phyloP scores from a whole-genome alignment of 805 yeast species.

The Metschnikowia arizonensis region DNA sequence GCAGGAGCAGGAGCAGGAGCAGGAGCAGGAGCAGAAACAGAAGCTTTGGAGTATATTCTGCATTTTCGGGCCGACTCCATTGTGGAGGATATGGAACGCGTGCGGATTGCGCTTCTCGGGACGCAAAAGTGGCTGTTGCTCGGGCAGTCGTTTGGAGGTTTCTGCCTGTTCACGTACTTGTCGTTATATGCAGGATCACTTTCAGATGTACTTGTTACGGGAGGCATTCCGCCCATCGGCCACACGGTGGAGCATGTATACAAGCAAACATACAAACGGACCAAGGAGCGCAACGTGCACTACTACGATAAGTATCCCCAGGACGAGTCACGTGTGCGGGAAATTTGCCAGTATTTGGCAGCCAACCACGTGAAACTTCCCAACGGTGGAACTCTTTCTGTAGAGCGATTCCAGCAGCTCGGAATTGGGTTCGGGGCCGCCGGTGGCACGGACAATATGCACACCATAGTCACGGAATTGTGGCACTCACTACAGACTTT shows the following conservation, averaged over 20 bases:
- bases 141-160: constrained; percentile 59
- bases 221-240: constrained; percentile 56
- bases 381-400: constrained; percentile 46
- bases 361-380: constrained; percentile 38
- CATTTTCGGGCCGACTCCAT: constrained; percentile 53
- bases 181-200: constrained; percentile 43
- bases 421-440: constrained; percentile 50
- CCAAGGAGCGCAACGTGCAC: constrained; percentile 45
- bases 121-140: constrained; percentile 45
- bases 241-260: constrained; percentile 46
- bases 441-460: constrained; percentile 49
- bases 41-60: constrained; percentile 33
- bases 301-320: constrained; percentile 48
- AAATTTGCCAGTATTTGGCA: constrained; percentile 33
- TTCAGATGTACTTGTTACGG: constrained; percentile 46
- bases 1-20: too few species aligned
- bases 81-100: constrained; percentile 47
- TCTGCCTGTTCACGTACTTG: constrained; percentile 46
- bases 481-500: constrained; percentile 33
- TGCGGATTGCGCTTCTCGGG: constrained; percentile 37
- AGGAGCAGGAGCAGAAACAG: too few species aligned
- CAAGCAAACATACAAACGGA: constrained; percentile 42
- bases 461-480: constrained; percentile 40
- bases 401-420: constrained; percentile 50
- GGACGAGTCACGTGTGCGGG: constrained; percentile 38